Base-by-base conservation (phyloP, 2,329 filamentous ascomycete genomes). In the Botrytis fragariae region DNA sequence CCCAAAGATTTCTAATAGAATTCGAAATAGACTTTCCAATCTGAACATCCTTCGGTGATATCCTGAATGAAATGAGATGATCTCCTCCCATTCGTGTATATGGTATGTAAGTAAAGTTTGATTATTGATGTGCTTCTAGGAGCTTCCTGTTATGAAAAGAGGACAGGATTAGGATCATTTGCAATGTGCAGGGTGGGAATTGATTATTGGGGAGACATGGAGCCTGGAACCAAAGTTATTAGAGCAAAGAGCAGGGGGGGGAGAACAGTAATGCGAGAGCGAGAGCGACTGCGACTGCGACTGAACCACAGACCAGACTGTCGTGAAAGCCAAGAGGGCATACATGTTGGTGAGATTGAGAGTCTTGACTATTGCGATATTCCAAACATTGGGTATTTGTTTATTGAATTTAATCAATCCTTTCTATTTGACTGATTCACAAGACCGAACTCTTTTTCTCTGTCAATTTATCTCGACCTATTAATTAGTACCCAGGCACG, bases 41-140 rank as follows among this genome's bases (percentile, higher is more conserved):
- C 25, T 42, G 25, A 16, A 44, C 25, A 29, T 7, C 37, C 37
- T 42, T 68, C 64, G 48, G 64, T 35, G 48, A 57, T 68, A n/a
- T 57, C n/a, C 48, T 22, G n/a, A 42, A 42, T 42, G 48, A 68
- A 68, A 68, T 68, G 48, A 68, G 29, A 32, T 65, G 42, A 54
- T 54, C 64, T 54, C 64, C 12, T 67, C 35, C 29, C 16, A 35
- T 25, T 51, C 16, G 29, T 67, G 22, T 44, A 37, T 6, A n/a
- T 20, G 32, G 12, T 10, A 29, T n/a, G 25, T 3, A 51, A 51
- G 42, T 29, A 25, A 51, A n/a, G 42, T 54, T 54, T 54, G 29
- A 37, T 57, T 54, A 22, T 39, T 39, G 14, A 68, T 39, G 29
- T n/a, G 48, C 45, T 39, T 16, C 25, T 51, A 51, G 16, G 35